Evolutionary conservation across 2,329 filamentous ascomycete species (phyloP), one percentile per base, ranked within the genome.

Genomic region (Claviceps citrina): DNA sequence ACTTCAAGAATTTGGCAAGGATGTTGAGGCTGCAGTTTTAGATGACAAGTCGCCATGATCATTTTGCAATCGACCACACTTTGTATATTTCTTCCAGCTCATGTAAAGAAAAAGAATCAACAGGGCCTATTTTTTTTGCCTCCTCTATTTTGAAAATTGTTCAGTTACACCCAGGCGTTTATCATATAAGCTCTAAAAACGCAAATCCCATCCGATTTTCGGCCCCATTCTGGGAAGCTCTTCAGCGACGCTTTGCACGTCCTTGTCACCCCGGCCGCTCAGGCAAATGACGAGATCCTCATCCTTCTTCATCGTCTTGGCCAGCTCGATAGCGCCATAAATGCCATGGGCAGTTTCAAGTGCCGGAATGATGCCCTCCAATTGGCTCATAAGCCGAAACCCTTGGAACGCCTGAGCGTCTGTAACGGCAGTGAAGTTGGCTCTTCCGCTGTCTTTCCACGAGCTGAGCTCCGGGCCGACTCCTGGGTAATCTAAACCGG

Each of bases 161-260:
- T n/a, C n/a, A n/a, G n/a, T n/a, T n/a, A n/a, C n/a, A n/a, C n/a
- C n/a, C n/a, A n/a, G n/a, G n/a, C n/a, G n/a, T n/a, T n/a, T n/a
- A n/a, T n/a, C n/a, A n/a, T n/a, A n/a, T n/a, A n/a, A n/a, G n/a
- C n/a, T n/a, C n/a, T 67, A 76, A 51, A 80, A 80, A 26, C 76
- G 66, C 51, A 80, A 55, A 49, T 80, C 75, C 76, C 76, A 80
- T 43, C 73, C 85, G 61, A 98, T 96, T 67, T 81, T 70, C 7
- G 91, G 91, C 0, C 91, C 89, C 46, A 98, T 61, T 50, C 72
- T 82, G 15, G 89, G 89, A 55, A 98, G 64, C 64, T 93, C 85
- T 55, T 98, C 91, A 0, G 91, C 91, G 38, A 98, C 89, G 54
- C 84, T 93, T 73, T 98, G 87, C 43, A 98, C 91, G 56, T 98